Base-by-base conservation (phyloP, 306 rosid species). In the Casuarina glauca region DNA sequence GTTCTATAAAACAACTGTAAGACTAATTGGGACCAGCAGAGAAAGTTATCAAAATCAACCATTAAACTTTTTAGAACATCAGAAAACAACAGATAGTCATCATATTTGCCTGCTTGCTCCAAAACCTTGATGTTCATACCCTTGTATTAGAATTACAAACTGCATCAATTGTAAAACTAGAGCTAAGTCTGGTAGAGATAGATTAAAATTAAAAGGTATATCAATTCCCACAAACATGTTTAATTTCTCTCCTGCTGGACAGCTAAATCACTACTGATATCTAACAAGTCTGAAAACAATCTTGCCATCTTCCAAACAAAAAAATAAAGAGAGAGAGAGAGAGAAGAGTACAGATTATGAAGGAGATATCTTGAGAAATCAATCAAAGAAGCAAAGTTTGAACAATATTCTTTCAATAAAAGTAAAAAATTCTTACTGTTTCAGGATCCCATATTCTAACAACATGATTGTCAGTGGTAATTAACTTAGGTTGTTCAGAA, bases 371-470 rank as follows among this genome's bases (percentile, higher is more conserved):
- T 20, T 43, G 55, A 42, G 76, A 26, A 44, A 51, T 69, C 57
- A 63, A 84, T 64, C 54, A 26, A 36, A 77, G 76, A 77, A 69
- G 17, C 6, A 1, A 2, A 42, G 71, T 43, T 66, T 42, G 35
- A 62, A 62, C 15, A 62, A 62, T 3, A 62, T 35, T 35, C 36
- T 61, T 61, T 61, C 11, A 50, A 76, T 66, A 71, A 69, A 54
- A 73, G 41, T n/a, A 70, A 62, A 72, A 76, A 72, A 70, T 17
- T 49, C 80, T 70, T 86, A 94, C 98, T 79, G 95, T 90, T 78
- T 87, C 88, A 32, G 97, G 97, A 75, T 94, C 84, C 98, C 98
- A 94, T 82, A 94, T 94, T 77, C 93, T 86, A 84, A 94, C 97
- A 19, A 89, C 85, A 74, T 89, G 97, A 72, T 61, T 88, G 73